Conservation (phyloP, 164 flowering plant species). For the Protea cynaroides region DNA sequence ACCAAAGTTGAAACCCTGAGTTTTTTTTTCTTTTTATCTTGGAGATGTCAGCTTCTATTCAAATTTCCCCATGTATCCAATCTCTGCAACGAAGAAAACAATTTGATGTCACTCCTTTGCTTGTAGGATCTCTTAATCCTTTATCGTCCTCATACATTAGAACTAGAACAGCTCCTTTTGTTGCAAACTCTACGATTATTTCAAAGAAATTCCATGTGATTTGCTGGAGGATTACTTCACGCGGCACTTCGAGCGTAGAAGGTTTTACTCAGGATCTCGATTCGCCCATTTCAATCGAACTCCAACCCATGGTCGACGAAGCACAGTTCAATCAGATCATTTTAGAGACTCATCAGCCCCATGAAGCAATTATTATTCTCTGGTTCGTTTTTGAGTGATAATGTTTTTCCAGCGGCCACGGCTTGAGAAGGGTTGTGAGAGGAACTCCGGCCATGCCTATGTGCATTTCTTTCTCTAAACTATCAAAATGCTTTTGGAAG, state of each 20-base stretch:
- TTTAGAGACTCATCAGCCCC: conserved; percentile 56
- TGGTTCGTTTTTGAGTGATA: conserved; percentile 36
- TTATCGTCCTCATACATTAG: neutral
- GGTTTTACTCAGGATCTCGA: conserved; percentile 32
- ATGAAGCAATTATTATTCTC: conserved; percentile 43
- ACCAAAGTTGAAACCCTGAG: too few relatives aligned
- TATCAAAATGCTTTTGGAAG: too few relatives aligned
- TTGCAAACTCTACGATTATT: conserved; percentile 2
- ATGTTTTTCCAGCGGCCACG: too few relatives aligned
- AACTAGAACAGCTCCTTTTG: too few relatives aligned
- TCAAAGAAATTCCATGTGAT: conserved; percentile 5
- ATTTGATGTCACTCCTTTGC: neutral
- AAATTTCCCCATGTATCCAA: conserved; percentile 4
- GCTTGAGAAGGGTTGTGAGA: too few relatives aligned
- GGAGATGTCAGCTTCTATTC: conserved; percentile 9
- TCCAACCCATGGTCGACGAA: conserved; percentile 44
- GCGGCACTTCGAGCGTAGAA: conserved; percentile 23
- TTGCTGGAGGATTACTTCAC: neutral
- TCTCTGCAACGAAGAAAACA: conserved; percentile 8
- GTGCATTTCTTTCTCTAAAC: too few relatives aligned
- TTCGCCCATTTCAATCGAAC: conserved; percentile 48
- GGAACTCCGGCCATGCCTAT: too few relatives aligned
- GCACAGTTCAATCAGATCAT: conserved; percentile 54
- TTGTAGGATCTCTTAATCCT: conserved; percentile 2
- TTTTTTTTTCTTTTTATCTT: neutral